Percentiles rank a stretch among this genome's conserved stretches.
phyloP scores from a whole-genome alignment of 164 flowering plant genomes.

The Vitis riparia region DNA sequence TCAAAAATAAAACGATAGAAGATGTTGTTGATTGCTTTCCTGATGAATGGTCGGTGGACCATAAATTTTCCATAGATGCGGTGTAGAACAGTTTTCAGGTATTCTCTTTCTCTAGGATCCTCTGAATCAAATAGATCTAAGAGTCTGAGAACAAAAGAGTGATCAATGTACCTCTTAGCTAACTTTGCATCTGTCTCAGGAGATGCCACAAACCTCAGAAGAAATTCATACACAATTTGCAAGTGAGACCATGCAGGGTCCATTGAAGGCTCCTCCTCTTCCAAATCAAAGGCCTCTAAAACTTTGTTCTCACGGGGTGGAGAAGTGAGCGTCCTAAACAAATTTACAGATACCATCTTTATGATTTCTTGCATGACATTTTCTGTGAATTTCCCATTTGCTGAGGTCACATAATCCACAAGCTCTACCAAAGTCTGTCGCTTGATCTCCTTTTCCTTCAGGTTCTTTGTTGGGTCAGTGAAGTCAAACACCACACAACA shows the following conservation, averaged over 20 bases:
- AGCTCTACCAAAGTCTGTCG: constrained; percentile 52
- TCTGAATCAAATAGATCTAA: constrained; percentile 59
- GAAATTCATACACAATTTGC: constrained; percentile 56
- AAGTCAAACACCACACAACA: constrained; percentile 54
- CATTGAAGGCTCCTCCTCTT: constrained; percentile 64
- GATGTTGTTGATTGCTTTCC: constrained; percentile 57
- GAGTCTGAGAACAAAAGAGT: constrained; percentile 47
- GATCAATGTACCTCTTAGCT: constrained; percentile 56
- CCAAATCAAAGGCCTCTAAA: constrained; percentile 49
- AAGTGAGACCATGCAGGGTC: constrained; percentile 64
- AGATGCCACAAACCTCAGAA: constrained; percentile 56
- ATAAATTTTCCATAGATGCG: constrained; percentile 61
- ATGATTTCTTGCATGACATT: constrained; percentile 46
- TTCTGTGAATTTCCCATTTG: constrained; percentile 50
- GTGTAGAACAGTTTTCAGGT: constrained; percentile 55
- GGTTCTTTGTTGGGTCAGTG: constrained; percentile 45
- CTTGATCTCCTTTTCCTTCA: constrained; percentile 56
- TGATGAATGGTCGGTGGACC: constrained; percentile 61
- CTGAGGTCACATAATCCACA: constrained; percentile 49
- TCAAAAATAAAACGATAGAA: constrained; percentile 56
- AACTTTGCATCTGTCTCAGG: constrained; percentile 63
- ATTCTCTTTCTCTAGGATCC: constrained; percentile 64
- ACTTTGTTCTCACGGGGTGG: constrained; percentile 53
- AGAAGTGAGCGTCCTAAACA: constrained; percentile 44
- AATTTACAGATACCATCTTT: constrained; percentile 47